These are phyloP conservation scores for Coleophoma crateriformis DNA, from an alignment of 2,329 filamentous ascomycete genomes.

Conservation along the genomic window DNA sequence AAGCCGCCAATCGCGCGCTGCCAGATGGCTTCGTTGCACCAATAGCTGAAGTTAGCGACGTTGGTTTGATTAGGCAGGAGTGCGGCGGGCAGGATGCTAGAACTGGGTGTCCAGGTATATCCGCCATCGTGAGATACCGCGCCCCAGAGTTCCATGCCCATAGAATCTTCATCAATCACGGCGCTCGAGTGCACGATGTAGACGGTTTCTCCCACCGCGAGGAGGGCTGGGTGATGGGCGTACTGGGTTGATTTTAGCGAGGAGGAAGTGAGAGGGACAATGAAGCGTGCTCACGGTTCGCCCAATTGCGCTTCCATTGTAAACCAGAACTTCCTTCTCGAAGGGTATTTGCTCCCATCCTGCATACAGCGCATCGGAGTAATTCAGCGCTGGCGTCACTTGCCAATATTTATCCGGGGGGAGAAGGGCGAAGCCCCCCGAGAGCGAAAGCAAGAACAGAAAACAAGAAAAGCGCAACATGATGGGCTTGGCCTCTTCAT, in stretches of 20 bases:
- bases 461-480: too few species aligned
- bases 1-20: slow-evolving; percentile 11
- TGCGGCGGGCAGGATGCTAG: slow-evolving; percentile 15
- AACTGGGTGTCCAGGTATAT: slow-evolving; percentile 11
- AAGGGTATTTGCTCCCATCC: slow-evolving; percentile 19
- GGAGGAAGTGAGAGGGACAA: too few species aligned
- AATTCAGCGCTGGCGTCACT: slow-evolving; percentile 16
- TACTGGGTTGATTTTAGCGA: slow-evolving; percentile 2
- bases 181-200: slow-evolving; percentile 18
- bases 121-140: slow-evolving; percentile 15
- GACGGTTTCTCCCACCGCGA: slow-evolving; percentile 10
- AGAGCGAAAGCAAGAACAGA: too few species aligned
- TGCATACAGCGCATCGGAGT: slow-evolving; percentile 17
- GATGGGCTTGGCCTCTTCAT: too few species aligned
- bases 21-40: slow-evolving; percentile 16
- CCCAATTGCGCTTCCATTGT: slow-evolving; percentile 14
- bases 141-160: slow-evolving; percentile 21
- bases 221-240: slow-evolving; percentile 20
- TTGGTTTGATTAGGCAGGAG: slow-evolving; percentile 20
- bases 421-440: slow-evolving; percentile 20
- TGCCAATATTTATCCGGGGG: slow-evolving; percentile 8
- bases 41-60: slow-evolving; percentile 15
- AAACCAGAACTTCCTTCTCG: slow-evolving; percentile 14
- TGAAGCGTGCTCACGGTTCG: slow-evolving; percentile 7
- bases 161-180: slow-evolving; percentile 21